These are phyloP conservation scores for Penicillium occitanis DNA, from an alignment of 2,329 filamentous ascomycete genomes.

Conservation along the genomic window DNA sequence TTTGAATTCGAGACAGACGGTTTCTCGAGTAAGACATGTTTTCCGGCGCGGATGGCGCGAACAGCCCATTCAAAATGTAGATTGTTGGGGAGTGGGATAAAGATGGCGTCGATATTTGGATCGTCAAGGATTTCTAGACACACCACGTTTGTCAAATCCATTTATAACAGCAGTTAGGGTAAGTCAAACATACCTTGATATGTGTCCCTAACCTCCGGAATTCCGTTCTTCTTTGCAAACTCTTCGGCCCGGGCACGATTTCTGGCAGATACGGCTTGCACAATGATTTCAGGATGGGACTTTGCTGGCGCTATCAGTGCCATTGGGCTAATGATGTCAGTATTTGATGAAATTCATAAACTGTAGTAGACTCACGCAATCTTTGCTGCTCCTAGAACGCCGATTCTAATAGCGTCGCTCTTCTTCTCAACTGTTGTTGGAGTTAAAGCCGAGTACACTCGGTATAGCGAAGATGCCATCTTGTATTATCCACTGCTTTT, in stretches of 20 bases:
- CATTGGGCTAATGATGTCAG: slow-evolving; percentile 22
- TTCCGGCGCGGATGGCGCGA: slow-evolving; percentile 49
- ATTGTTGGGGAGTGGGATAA: slow-evolving; percentile 47
- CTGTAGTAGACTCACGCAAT: slow-evolving; percentile 12
- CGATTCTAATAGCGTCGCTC: slow-evolving; percentile 10
- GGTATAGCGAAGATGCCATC: slow-evolving; percentile 1
- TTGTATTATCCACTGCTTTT: not conserved
- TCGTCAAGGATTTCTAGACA: slow-evolving; percentile 31
- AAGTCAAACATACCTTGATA: slow-evolving; percentile 53
- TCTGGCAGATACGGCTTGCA: slow-evolving; percentile 56
- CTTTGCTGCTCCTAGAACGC: slow-evolving; percentile 15
- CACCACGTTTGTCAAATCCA: too few species aligned
- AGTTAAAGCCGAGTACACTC: slow-evolving; percentile 7
- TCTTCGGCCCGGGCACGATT: slow-evolving; percentile 48
- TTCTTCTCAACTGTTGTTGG: slow-evolving; percentile 6
- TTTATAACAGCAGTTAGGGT: not conserved
- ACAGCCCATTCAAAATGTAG: slow-evolving; percentile 49
- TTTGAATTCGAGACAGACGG: slow-evolving; percentile 46
- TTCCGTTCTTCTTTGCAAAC: slow-evolving; percentile 54
- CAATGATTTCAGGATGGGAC: slow-evolving; percentile 54
- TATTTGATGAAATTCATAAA: not conserved
- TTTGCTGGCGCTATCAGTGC: slow-evolving; percentile 48
- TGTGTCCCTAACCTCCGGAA: slow-evolving; percentile 50
- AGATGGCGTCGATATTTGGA: slow-evolving; percentile 43
- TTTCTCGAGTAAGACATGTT: slow-evolving; percentile 58